These are phyloP conservation scores for Penicillium sp. DNA, from an alignment of 2,329 filamentous ascomycete genomes.

Conservation along the genomic window DNA sequence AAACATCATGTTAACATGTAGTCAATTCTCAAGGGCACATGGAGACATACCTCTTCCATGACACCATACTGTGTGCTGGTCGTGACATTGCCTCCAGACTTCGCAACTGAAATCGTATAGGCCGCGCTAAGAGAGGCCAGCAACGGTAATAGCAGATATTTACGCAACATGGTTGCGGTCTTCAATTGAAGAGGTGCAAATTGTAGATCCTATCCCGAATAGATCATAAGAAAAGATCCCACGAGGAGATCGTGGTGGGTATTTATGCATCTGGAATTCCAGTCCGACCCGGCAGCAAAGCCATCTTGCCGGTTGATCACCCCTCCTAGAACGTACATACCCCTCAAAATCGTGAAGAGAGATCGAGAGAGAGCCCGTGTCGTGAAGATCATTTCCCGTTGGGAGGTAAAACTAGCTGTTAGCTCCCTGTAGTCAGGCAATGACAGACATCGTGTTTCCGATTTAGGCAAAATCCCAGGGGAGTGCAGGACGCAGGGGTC, in stretches of 20 bases:
- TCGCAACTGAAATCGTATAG: slow-evolving; percentile 29
- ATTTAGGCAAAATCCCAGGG: neutral
- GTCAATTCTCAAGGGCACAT: neutral
- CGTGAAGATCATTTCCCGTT: neutral
- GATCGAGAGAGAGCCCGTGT: neutral
- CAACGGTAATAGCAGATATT: slow-evolving; percentile 26
- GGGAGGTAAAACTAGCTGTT: neutral
- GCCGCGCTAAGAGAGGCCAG: slow-evolving; percentile 27
- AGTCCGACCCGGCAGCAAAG: too few species aligned
- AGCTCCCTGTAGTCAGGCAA: neutral
- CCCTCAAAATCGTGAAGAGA: neutral
- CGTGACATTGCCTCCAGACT: slow-evolving; percentile 31
- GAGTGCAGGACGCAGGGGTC: neutral
- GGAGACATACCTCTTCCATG: slow-evolving; percentile 31
- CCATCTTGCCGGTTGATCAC: neutral
- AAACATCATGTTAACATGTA: neutral
- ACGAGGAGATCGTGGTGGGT: neutral
- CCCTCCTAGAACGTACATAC: neutral
- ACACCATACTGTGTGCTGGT: slow-evolving; percentile 30
- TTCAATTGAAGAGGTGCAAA: neutral
- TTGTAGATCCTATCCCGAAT: neutral
- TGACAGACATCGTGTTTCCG: neutral
- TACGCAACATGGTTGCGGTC: slow-evolving; percentile 18
- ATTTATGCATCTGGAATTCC: neutral
- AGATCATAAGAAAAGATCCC: neutral